Base-by-base conservation (phyloP, 2,329 filamentous ascomycete genomes). In the Teratosphaeria destructans region DNA sequence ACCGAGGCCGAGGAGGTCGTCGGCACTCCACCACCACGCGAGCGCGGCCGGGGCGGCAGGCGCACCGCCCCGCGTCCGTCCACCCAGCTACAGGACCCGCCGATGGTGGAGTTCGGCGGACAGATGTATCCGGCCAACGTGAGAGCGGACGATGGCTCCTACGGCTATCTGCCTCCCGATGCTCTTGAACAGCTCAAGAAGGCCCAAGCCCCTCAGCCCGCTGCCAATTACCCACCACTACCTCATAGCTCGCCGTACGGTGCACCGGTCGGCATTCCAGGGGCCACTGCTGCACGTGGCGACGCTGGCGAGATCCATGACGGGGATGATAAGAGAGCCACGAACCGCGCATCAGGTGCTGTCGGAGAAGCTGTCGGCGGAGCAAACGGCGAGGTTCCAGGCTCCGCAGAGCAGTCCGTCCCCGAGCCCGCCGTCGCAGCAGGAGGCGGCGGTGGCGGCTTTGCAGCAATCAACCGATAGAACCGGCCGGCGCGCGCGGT, bases 1-100 rank as follows among this genome's bases (percentile, higher is more conserved):
- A 49, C 43, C n/a, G 43, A 49, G 19, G 16, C 43, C n/a, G 43
- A 49, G 19, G 43, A 49, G 7, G 43, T 19, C 43, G 43, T 49
- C 4, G 43, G 43, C 43, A 49, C 16, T 12, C 43, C 43, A 7
- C 43, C 43, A 8, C 43, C 43, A 19, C 43, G 43, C 16, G 43
- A 49, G 43, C 16, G 43, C 8, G 43, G 43, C 43, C 5, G 43
- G n/a, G 43, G 43, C 16, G 43, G 43, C 43, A 49, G 43, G 19
- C 43, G 37, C 72, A 73, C 65, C 78, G 37, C 37, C 2, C 37
- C 37, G 37, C 37, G 37, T 16, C 37, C 37, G 16, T 43, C 37
- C 14, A 43, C 37, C 14, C 37, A 43, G 37, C 11, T 12, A 10
- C 12, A 49, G 16, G 43, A 49, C n/a, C 43, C 16, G n/a, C 43